These are phyloP conservation scores for Ajuga reptans DNA, from an alignment of 305 asterid genomes.

Conservation along the genomic window DNA sequence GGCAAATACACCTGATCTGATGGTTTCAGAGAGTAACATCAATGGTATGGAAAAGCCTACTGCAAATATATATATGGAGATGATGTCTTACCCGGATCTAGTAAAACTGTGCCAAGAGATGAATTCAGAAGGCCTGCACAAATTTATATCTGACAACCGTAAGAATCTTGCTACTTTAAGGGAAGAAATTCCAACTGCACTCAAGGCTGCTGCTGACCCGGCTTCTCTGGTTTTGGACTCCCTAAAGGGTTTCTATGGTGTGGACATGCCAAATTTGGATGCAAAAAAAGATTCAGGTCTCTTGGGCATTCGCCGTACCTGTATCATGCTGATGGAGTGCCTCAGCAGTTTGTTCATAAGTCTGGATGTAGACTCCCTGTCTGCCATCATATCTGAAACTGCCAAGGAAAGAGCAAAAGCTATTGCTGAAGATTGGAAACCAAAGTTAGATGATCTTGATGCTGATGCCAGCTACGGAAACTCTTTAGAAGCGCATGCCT, in stretches of 20 bases:
- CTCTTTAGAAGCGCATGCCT: conserved; percentile 96
- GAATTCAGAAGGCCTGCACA: conserved; percentile 87
- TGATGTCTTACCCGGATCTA: conserved; percentile 72
- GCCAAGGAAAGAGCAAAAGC: conserved; percentile 68
- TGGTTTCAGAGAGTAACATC: conserved; percentile 29
- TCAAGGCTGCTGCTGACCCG: conserved; percentile 69
- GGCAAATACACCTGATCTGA: conserved; percentile 26
- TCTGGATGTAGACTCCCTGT: conserved; percentile 35
- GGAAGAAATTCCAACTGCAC: conserved; percentile 82
- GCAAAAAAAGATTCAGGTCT: conserved; percentile 73
- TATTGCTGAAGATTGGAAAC: conserved; percentile 91
- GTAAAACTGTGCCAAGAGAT: conserved; percentile 74
- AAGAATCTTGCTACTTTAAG: conserved; percentile 69
- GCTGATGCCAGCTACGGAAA: conserved; percentile 88
- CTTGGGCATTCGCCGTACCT: conserved; percentile 81
- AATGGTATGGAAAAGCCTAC: conserved; percentile 31
- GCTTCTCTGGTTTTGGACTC: conserved; percentile 77
- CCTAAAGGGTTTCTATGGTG: conserved; percentile 78
- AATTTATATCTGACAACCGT: conserved; percentile 91
- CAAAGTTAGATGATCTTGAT: conserved; percentile 79
- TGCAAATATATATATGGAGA: conserved; percentile 35
- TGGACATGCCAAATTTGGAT: conserved; percentile 46
- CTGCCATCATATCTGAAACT: conserved; percentile 44
- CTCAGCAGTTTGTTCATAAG: conserved; percentile 51
- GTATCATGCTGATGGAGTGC: conserved; percentile 98